Base-by-base conservation (phyloP, 345 rosid genomes). In the Gossypioides kirkii region DNA sequence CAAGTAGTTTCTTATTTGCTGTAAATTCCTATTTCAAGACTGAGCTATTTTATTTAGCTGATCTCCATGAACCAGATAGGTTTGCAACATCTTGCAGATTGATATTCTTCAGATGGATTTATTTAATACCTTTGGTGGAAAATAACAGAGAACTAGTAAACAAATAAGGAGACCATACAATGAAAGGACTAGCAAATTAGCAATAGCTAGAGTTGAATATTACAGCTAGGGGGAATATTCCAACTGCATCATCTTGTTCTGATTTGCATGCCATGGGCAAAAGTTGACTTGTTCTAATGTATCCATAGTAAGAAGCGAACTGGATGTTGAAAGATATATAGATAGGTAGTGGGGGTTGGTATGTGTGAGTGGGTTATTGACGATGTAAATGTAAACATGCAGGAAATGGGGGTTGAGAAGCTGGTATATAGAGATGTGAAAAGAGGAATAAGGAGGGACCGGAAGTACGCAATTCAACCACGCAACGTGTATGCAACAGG, bases 341-440 rank as follows among this genome's bases (percentile, higher is more conserved):
- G 38, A 32, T 32, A 32, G 38, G 38, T 32, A 32, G 7, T 32
- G 38, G 38, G 38, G 38, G 38, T 46, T 46, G 50, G 50, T 10
- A 10, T 11, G 17, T 12, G 50, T 46, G 12, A 14, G 50, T 46
- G 12, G 50, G 50, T 46, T 46, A 46, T 32, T 32, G 38, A 32
- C 7, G 7, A 32, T 32, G 38, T 32, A 5, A 4, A 46, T 2
- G 50, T 1, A 46, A 46, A 46, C 13, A 16, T 46, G 17, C 84
- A 94, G 98, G 85, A 87, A 77, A 80, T 94, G 98, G 98, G 98
- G 98, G 11, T 73, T 65, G 98, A 94, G 90, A 94, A 94, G 80
- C 83, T 94, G 20, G 94, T 90, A 14, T 94, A 85, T 69, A 82
- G 83, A 69, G 98, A 94, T 26, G 85, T 81, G 49, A 94, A 88